phyloP scores from a whole-genome alignment of 2,329 filamentous ascomycete species.

The Tolypocladium guangdongense region DNA sequence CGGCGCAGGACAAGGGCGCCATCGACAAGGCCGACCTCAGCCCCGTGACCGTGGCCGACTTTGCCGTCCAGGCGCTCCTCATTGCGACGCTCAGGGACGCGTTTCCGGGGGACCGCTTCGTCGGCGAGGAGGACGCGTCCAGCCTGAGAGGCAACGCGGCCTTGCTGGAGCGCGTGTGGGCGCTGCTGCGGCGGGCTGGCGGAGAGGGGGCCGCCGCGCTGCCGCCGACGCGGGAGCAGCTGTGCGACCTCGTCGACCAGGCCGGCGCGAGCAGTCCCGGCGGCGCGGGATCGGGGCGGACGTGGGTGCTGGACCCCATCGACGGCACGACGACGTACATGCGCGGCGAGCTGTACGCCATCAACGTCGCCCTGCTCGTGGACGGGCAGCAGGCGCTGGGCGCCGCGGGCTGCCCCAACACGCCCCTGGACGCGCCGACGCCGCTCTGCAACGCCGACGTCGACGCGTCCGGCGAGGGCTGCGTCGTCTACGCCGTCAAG shows the following conservation, averaged over 20 bases:
- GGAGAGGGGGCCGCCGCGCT: conserved; percentile 16
- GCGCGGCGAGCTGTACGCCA: conserved; percentile 41
- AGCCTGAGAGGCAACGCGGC: conserved; percentile 30
- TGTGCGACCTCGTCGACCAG: conserved; percentile 43
- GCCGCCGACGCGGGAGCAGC: conserved; percentile 29
- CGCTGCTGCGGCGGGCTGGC: conserved; percentile 24
- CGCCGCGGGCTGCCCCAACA: conserved; percentile 37
- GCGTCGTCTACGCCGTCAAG: conserved; percentile 38
- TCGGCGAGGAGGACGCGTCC: conserved; percentile 44
- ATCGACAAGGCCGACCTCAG: conserved; percentile 44
- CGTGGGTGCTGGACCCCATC: conserved; percentile 51
- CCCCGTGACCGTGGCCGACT: conserved; percentile 49
- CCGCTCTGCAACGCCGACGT: conserved; percentile 33
- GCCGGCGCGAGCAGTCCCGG: conserved; percentile 31
- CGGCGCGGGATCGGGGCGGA: conserved; percentile 22
- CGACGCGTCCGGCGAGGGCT: conserved; percentile 32
- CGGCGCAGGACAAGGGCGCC: conserved; percentile 35
- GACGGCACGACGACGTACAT: conserved; percentile 50
- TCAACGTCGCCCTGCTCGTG: conserved; percentile 43
- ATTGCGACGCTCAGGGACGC: conserved; percentile 35
- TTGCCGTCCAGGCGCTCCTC: conserved; percentile 46
- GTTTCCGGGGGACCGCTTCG: conserved; percentile 40
- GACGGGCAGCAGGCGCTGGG: conserved; percentile 38
- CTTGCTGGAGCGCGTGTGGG: conserved; percentile 37
- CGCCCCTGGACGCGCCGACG: conserved; percentile 25